Base-by-base conservation (phyloP, 1,284 basidiomycete genomes). In the Tylopilus sp. region DNA sequence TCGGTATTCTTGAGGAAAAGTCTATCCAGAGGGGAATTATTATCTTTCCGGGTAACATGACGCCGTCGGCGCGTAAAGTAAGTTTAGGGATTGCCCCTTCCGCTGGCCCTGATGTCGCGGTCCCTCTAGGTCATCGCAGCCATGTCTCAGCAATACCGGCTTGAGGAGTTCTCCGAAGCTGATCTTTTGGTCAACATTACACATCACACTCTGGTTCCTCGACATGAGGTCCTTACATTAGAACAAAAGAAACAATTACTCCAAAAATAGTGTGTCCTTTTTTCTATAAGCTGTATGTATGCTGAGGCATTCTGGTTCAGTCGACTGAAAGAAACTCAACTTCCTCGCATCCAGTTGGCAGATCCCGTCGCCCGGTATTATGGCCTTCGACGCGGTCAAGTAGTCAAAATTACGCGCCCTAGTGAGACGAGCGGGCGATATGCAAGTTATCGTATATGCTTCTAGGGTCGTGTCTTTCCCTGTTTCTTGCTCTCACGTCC, bases 341-440 rank as follows among this genome's bases (percentile, higher is more conserved):
- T 99, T 53, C 96, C 96, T 45, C 87, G 96, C 33, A 99, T 99
- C 60, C 94, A 97, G 72, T 71, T 96, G 48, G 85, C 85, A 17
- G 96, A 99, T 71, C 96, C 96, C 6, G 95, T 99, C 12, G 94
- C 95, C 34, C 82, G 94, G 56, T 99, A 99, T 71, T 99, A 97
- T 73, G 96, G 96, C 44, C 80, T 99, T 53, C 81, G 85, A 64
- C 80, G 96, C 54, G 94, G 95, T 20, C 92, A 97, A 70, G 96
- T 99, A 34, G 96, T 99, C 68, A 97, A 97, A 76, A 99, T 99
- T 61, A 99, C 91, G 53, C 78, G 96, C 64, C 90, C 94, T 21
- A 94, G 91, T 69, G 96, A 99, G 77, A 99, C 96, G 15, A 90
- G 89, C 58, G 96, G 95, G 56, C 82, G 96, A 62, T 98, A 94